Base-by-base conservation (phyloP, 1,284 basidiomycete species). In the Sphagnurus paluster region DNA sequence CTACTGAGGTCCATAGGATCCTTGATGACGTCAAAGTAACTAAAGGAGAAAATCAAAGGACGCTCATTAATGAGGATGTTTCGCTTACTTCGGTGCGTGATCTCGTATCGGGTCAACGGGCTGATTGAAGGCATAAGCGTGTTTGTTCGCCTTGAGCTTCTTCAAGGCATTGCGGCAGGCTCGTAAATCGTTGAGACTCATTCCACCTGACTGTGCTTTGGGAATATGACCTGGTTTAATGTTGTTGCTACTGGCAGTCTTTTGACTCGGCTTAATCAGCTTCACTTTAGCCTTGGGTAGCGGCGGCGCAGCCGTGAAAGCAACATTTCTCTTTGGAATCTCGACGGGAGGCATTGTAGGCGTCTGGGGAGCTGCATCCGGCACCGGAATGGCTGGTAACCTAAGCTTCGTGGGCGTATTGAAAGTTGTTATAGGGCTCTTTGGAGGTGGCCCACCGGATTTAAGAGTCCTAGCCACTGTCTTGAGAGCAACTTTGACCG, bases 1-100 rank as follows among this genome's bases (percentile, higher is more conserved):
- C 93, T 95, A 39, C 84, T 85, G 10, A 99, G 74, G 64, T 99
- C 96, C 92, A 99, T 98, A 0, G 97, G 96, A 11, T 87, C 76
- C 64, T 90, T 90, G 68, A 99, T 90, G 48, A 96, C 71, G 42
- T 90, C 83, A 58, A 93, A 93, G 66, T 98, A 98, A 55, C 91
- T 93, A 53, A 25, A 20, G 45, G 19, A 46, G 50, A 38, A 0
- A 20, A 29, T 42, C 14, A 42, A 36, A 39, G 4, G 20, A 39
- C 6, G 34, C 17, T 14, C 13, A 24, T 28, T 7, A 5, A 26
- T 23, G 14, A 20, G 2, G 8, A 20, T 40, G 4, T 8, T 7
- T 25, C 24, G 72, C 79, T 43, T 62, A 93, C 90, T 89, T 86
- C 13, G 90, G 89, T 13, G 90, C 90, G 58, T 80, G 76, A 59